Evolutionary conservation across 768 basidiomycete species (phyloP).

Genomic region (Sarcomyxa edulis): DNA sequence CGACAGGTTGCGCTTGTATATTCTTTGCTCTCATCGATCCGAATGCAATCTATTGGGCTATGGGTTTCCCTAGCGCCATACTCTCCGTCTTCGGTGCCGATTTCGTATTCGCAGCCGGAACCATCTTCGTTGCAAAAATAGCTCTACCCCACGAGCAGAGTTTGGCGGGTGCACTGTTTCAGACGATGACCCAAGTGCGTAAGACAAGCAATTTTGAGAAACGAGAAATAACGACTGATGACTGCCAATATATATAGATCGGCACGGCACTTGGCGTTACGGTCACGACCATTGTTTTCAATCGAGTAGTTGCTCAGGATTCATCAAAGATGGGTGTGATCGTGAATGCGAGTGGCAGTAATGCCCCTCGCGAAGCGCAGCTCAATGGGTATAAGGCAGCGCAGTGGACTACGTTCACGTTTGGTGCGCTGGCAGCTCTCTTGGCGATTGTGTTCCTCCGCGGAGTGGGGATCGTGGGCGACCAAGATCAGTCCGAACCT

Average conservation of each 20-base stretch:
- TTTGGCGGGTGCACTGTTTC: constrained; percentile 70
- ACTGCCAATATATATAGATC: constrained; percentile 33
- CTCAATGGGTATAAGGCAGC: constrained; percentile 57
- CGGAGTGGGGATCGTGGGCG: too few relatives aligned
- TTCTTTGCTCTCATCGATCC: constrained; percentile 67
- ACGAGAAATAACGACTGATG: too few relatives aligned
- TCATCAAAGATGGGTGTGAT: constrained; percentile 25
- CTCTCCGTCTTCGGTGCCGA: constrained; percentile 71
- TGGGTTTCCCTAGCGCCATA: constrained; percentile 63
- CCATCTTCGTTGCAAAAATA: constrained; percentile 69
- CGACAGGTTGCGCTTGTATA: constrained; percentile 54
- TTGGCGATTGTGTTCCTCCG: too few relatives aligned
- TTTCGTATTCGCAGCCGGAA: constrained; percentile 70
- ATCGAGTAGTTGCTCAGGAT: constrained; percentile 37
- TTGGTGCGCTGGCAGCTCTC: too few relatives aligned
- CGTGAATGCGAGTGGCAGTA: constrained; percentile 20
- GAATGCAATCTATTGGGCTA: constrained; percentile 62
- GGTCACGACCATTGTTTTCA: constrained; percentile 66
- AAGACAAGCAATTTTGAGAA: neutral
- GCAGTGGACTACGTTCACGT: constrained; percentile 60
- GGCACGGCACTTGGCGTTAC: constrained; percentile 69
- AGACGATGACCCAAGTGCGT: constrained; percentile 69
- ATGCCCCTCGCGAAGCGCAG: constrained; percentile 27
- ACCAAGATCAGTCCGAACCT: too few relatives aligned
- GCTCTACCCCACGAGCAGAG: constrained; percentile 67